phyloP scores from a whole-genome alignment of 192 early-diverging fungal species.

The Funneliformis mosseae region DNA sequence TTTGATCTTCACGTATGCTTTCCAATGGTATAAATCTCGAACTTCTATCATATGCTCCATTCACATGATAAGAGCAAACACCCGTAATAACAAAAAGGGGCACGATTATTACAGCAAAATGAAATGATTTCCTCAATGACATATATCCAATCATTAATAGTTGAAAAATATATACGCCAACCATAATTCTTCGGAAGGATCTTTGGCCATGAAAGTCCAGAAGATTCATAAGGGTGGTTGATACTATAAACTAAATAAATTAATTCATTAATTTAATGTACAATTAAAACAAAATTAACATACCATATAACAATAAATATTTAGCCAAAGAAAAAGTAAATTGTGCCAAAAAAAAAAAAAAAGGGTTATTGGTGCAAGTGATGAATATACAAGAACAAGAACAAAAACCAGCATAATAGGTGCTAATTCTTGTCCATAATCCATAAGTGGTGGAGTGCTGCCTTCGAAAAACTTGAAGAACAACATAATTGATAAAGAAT shows the following conservation, averaged over 20 bases:
- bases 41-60: constrained; percentile 44
- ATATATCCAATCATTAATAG: constrained; percentile 65
- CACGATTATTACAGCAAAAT: constrained; percentile 43
- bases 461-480: constrained; percentile 77
- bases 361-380: constrained; percentile 72
- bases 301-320: constrained; percentile 74
- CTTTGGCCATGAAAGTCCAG: constrained; percentile 72
- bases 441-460: constrained; percentile 67
- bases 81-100: constrained; percentile 54
- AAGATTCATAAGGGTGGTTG: constrained; percentile 67
- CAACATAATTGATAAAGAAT: constrained; percentile 76
- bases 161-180: constrained; percentile 69
- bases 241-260: background rate
- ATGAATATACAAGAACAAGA: constrained; percentile 76
- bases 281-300: background rate
- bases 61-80: constrained; percentile 49
- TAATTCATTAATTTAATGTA: background rate
- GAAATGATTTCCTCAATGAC: constrained; percentile 52
- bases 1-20: constrained; percentile 38
- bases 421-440: constrained; percentile 72
- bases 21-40: constrained; percentile 53
- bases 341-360: constrained; percentile 67
- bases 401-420: constrained; percentile 72
- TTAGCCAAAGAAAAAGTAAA: constrained; percentile 74
- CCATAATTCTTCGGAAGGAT: constrained; percentile 68